Evolutionary conservation across 768 basidiomycete genomes (phyloP), one percentile per base, ranked within the genome.

Genomic region (Flagelloscypha sp.): DNA sequence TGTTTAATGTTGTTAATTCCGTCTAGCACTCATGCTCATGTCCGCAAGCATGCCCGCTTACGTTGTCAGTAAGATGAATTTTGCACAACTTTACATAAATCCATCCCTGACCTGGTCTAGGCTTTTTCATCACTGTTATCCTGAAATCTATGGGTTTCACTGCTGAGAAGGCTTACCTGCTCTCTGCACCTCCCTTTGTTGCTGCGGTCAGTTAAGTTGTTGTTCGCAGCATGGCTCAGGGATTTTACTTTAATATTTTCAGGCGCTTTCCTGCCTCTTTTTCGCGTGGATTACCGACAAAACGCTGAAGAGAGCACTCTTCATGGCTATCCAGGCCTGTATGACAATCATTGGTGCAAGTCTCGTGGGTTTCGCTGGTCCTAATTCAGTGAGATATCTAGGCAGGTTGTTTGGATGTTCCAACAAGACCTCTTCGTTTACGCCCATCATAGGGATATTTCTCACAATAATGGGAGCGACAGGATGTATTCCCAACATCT

Each of bases 241-340:
- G n/a, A n/a, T 35, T 7, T 6, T 35, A 11, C 9, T 11, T 12
- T n/a, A 13, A 16, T 15, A 42, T 3, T 25, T n/a, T 24, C 35
- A 63, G 59, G 58, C 59, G 8, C 43, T 58, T 15, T 58, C 55
- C 19, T 51, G 48, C 38, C 63, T 57, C 37, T 43, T 48, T 37
- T 63, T 65, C 30, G 61, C 65, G 7, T 61, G 55, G 48, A 39
- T 63, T 22, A 54, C 61, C 16, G 63, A 66, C 40, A 58, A 48
- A 43, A 56, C 55, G 7, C 52, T 48, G 24, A 46, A 52, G 21
- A 53, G 63, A 9, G 63, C 59, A 3, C 39, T 53, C 2, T 60
- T 60, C 46, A 49, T 66, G 19, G 53, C 40, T 3, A 38, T 56
- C 18, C 58, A 61, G 36, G 54, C 56, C 17, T 7, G 58, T 4